Percentiles rank a stretch among this genome's conserved stretches.
These are phyloP conservation scores for Phyllosticta citriasiana DNA, from an alignment of 2,329 filamentous ascomycete genomes.

Conservation along the genomic window DNA sequence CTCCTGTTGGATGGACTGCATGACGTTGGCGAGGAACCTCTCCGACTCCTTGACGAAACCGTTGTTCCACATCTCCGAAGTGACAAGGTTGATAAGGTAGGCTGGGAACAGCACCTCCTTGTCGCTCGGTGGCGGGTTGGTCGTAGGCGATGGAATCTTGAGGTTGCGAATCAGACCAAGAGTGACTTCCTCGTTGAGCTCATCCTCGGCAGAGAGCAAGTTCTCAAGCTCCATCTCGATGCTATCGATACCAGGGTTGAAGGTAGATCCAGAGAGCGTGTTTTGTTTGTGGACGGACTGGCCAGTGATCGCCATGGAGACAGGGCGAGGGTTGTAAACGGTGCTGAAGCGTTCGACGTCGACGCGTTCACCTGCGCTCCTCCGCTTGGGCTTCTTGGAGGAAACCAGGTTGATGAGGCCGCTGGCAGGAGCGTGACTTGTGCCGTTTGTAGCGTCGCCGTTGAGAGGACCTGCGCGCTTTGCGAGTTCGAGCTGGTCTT, in stretches of 20 bases:
- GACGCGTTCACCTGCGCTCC: slow-evolving; percentile 80
- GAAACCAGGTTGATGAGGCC: slow-evolving; percentile 95
- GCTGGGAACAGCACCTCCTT: slow-evolving; percentile 98
- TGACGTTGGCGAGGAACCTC: slow-evolving; percentile 95
- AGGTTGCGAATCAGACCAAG: slow-evolving; percentile 93
- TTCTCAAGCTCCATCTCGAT: slow-evolving; percentile 93
- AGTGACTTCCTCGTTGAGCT: slow-evolving; percentile 91
- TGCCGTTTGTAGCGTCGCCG: slow-evolving; percentile 56
- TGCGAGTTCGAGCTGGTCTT: slow-evolving; percentile 84
- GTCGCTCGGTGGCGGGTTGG: slow-evolving; percentile 82
- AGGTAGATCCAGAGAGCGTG: slow-evolving; percentile 58
- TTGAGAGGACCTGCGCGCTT: slow-evolving; percentile 69
- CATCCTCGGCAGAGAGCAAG: slow-evolving; percentile 88
- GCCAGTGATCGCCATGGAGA: slow-evolving; percentile 78
- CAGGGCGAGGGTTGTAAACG: slow-evolving; percentile 86
- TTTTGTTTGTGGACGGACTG: slow-evolving; percentile 57
- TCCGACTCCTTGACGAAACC: slow-evolving; percentile 99
- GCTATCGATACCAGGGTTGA: slow-evolving; percentile 73
- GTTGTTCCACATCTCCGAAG: slow-evolving; percentile 99
- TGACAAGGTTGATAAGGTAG: slow-evolving; percentile 97
- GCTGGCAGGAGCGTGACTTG: slow-evolving; percentile 43
- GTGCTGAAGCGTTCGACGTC: slow-evolving; percentile 84
- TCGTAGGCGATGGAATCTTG: slow-evolving; percentile 84
- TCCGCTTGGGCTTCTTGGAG: slow-evolving; percentile 91
- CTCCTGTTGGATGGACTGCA: slow-evolving; percentile 99